Evolutionary conservation across 106 monocot genomes (phyloP).

Genomic region (Platanthera zijinensis): DNA sequence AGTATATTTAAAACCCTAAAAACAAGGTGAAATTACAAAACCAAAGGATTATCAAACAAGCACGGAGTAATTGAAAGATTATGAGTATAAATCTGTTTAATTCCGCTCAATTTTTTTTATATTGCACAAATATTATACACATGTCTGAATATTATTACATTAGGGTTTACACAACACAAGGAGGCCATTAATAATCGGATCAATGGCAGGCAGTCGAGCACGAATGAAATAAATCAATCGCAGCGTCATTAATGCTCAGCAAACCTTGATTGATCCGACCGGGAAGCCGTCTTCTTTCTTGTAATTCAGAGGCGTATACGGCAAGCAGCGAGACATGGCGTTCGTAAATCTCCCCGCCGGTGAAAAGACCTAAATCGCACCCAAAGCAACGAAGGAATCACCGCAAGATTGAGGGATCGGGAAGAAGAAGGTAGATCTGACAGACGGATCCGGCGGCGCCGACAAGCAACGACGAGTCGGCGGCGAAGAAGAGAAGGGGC

Average conservation of each 20-base stretch:
- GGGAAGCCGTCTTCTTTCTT: neutral
- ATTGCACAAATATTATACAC: neutral
- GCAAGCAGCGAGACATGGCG: slow-evolving; percentile 1
- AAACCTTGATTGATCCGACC: slow-evolving; percentile 14
- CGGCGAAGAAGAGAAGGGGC: neutral
- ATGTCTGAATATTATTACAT: neutral
- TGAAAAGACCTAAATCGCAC: neutral
- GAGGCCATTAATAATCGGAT: slow-evolving; percentile 8
- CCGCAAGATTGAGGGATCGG: neutral
- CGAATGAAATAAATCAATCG: slow-evolving; percentile 5
- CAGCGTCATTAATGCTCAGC: slow-evolving; percentile 10
- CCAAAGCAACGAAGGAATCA: neutral
- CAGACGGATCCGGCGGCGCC: too few species aligned
- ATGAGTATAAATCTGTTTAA: too few species aligned
- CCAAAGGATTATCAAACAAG: too few species aligned
- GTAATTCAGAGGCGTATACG: neutral
- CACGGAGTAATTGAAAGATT: too few species aligned
- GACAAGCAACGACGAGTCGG: too few species aligned
- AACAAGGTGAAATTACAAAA: too few species aligned
- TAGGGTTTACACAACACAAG: neutral
- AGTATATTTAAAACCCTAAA: too few species aligned
- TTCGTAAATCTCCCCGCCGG: neutral
- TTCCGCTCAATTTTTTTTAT: neutral
- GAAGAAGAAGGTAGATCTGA: neutral
- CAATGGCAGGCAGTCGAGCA: slow-evolving; percentile 8